Conservation (phyloP, 768 basidiomycete genomes). For the Nidula microcarpa region DNA sequence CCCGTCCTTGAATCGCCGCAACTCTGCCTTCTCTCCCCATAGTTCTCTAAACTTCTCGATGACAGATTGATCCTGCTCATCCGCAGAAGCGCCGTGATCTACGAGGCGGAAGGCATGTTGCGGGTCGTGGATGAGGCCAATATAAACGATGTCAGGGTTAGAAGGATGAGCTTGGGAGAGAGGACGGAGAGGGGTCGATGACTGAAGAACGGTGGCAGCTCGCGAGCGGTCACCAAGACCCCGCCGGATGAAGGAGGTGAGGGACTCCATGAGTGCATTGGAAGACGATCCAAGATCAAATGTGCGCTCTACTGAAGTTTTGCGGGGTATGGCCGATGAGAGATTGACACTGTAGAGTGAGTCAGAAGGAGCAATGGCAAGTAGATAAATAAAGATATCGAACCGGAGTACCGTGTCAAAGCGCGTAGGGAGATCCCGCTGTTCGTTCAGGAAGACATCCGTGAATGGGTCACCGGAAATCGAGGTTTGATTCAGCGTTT, state of each 20-base stretch:
- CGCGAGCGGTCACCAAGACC: constrained; percentile 75
- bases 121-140: constrained; percentile 77
- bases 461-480: constrained; percentile 61
- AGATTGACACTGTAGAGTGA: constrained; percentile 49
- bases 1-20: constrained; percentile 95
- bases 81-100: constrained; percentile 85
- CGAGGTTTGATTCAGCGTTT: constrained; percentile 48
- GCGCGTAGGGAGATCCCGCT: constrained; percentile 56
- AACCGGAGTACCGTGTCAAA: constrained; percentile 76
- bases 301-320: constrained; percentile 37
- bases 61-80: constrained; percentile 48
- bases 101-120: constrained; percentile 79
- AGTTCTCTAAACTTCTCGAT: constrained; percentile 69
- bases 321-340: constrained; percentile 40
- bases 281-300: constrained; percentile 62
- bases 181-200: constrained; percentile 39
- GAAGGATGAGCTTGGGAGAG: constrained; percentile 55
- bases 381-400: constrained; percentile 12
- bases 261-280: constrained; percentile 49
- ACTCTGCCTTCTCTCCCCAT: constrained; percentile 92
- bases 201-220: constrained; percentile 59
- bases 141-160: constrained; percentile 44
- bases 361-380: not conserved
- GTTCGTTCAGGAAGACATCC: constrained; percentile 70
- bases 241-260: constrained; percentile 47